Evolutionary conservation across 306 rosid genomes (phyloP).

Genomic region (Canavalia gladiata): DNA sequence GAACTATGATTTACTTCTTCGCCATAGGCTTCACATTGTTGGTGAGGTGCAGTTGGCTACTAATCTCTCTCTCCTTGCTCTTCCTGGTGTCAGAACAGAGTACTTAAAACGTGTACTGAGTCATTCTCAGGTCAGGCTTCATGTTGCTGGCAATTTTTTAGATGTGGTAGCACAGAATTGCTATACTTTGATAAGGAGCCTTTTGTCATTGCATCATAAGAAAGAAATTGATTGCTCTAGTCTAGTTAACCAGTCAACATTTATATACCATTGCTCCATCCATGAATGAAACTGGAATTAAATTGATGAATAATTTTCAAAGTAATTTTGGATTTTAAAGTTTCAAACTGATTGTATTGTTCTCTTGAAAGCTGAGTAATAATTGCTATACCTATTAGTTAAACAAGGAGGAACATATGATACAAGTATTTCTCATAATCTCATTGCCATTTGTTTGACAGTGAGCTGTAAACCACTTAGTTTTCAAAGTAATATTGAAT

Average conservation of each 20-base stretch:
- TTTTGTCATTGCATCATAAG: neutral
- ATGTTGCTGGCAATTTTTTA: constrained; percentile 4
- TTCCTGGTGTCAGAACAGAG: constrained; percentile 71
- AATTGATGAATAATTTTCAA: neutral
- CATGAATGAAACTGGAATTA: constrained; percentile 18
- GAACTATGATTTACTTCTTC: constrained; percentile 81
- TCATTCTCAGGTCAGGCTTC: constrained; percentile 68
- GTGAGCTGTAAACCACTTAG: constrained; percentile 21
- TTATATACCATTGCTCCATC: neutral
- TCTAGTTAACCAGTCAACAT: neutral
- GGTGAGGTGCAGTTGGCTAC: constrained; percentile 76
- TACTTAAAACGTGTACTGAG: constrained; percentile 72
- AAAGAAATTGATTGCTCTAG: constrained; percentile 9
- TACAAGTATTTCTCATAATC: neutral
- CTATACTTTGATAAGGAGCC: neutral
- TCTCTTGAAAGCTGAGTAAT: constrained; percentile 11
- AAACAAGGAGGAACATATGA: neutral
- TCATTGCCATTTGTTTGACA: neutral
- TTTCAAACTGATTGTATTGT: constrained; percentile 1
- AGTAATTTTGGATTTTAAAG: constrained; percentile 1
- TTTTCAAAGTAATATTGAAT: constrained; percentile 13
- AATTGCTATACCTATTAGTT: neutral
- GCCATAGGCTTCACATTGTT: constrained; percentile 86
- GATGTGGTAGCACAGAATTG: constrained; percentile 1
- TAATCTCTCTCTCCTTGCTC: constrained; percentile 73